These are phyloP conservation scores for Coleophoma cylindrospora DNA, from an alignment of 2,329 filamentous ascomycete species.

Conservation along the genomic window DNA sequence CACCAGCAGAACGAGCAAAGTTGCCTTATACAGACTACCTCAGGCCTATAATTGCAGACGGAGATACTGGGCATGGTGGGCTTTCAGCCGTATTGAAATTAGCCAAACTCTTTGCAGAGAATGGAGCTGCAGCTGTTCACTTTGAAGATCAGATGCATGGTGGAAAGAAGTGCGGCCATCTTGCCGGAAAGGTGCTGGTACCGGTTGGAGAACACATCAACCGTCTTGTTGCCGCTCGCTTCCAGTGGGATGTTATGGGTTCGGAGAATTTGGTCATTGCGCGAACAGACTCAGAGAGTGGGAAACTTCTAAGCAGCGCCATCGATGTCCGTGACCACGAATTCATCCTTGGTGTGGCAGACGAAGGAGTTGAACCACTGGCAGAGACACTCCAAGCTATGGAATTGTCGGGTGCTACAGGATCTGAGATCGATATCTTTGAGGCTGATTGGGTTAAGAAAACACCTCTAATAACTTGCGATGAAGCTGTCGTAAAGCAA, in stretches of 20 bases:
- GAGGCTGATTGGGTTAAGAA: constrained; percentile 86
- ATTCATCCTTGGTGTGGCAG: constrained; percentile 85
- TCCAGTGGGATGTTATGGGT: constrained; percentile 99
- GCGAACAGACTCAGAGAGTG: constrained; percentile 91
- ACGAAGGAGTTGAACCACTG: constrained; percentile 69
- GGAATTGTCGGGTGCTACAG: constrained; percentile 74
- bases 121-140: constrained; percentile 91
- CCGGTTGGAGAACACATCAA: constrained; percentile 96
- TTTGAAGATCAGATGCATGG: constrained; percentile 98
- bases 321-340: constrained; percentile 95
- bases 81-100: constrained; percentile 91
- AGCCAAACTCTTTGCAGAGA: constrained; percentile 95
- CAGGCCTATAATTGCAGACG: constrained; percentile 91
- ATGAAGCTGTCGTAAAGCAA: constrained; percentile 80
- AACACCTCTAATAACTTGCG: constrained; percentile 82
- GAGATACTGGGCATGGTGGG: constrained; percentile 92
- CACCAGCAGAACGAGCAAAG: constrained; percentile 62
- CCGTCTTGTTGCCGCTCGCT: constrained; percentile 82
- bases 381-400: constrained; percentile 87
- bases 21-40: constrained; percentile 89
- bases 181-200: constrained; percentile 93
- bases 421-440: constrained; percentile 76
- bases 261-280: constrained; percentile 92
- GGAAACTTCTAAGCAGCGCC: constrained; percentile 81
- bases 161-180: constrained; percentile 96